Evolutionary conservation across 2,329 filamentous ascomycete species (phyloP), one percentile per base, ranked within the genome.

Genomic region (Mycosphaerella arachidis): DNA sequence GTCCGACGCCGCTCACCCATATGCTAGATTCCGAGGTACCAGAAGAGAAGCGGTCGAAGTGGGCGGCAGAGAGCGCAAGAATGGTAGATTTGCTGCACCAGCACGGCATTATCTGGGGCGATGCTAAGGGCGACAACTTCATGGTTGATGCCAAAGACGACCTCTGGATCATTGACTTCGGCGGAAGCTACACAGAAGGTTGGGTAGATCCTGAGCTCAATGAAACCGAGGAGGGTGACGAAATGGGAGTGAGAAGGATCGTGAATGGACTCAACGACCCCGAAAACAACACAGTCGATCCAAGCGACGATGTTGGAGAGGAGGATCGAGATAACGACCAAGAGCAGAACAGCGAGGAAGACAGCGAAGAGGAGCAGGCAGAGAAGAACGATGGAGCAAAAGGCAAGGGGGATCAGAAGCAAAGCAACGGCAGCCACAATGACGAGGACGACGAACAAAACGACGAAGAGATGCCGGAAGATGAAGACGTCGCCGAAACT

Each of bases 91-190:
- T 67, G n/a, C 68, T 76, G 20, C 74, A 77, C 59, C 65, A 70
- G 31, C 57, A 71, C 35, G 62, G 65, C 13, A 71, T 77, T 24
- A 62, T 75, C 1, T 77, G 74, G 74, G 74, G 75, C 13, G 74
- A 77, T 54, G 74, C 72, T 1, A 76, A 77, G 63, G 71, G 74
- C 6, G 74, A 75, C 57, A 77, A 77, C 48, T 74, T 77, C 66
- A 63, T 77, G 66, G 72, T 76, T 9, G 74, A 75, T 59, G 52
- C 62, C 50, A 48, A 72, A n/a, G 69, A 73, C 20, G 61, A 71
- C 43, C 60, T 74, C n/a, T 76, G 71, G 71, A 73, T 76, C 29
- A 75, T 76, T 48, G 73, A 76, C 57, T 75, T 75, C 59, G 73
- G 74, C 6, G 74, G 74, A 1, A 71, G 71, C 37, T 75, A 71